These are phyloP conservation scores for Cordyceps javanica DNA, from an alignment of 2,329 filamentous ascomycete species.

Conservation along the genomic window DNA sequence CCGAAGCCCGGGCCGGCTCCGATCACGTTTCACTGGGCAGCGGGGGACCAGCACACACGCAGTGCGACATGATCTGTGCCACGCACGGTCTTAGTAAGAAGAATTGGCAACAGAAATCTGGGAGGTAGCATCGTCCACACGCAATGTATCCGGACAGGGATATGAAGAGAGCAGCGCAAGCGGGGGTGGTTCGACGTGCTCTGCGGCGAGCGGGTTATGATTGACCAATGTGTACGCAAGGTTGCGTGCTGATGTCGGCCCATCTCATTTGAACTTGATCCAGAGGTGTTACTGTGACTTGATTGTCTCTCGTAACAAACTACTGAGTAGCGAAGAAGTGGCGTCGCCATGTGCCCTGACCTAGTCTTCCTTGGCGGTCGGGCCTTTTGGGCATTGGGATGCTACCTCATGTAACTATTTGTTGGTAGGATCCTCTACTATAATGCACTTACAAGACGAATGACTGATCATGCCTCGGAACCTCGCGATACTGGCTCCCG, in stretches of 20 bases:
- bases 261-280: too few relatives aligned
- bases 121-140: neutral
- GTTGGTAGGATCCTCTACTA: neutral
- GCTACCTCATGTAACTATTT: neutral
- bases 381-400: neutral
- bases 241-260: too few relatives aligned
- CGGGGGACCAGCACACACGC: neutral
- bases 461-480: too few relatives aligned
- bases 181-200: neutral
- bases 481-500: too few relatives aligned
- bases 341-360: neutral
- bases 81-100: neutral
- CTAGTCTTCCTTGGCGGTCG: neutral
- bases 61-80: neutral
- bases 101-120: neutral
- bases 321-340: neutral
- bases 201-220: neutral
- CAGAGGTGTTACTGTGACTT: too few relatives aligned
- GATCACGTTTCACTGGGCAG: conserved; percentile 1
- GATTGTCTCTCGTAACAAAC: too few relatives aligned
- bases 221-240: too few relatives aligned
- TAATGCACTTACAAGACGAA: neutral
- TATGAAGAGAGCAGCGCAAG: neutral
- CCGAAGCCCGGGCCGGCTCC: neutral
- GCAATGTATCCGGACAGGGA: neutral